Conservation (phyloP, 108 stramenopile species). For the Craspedostauros australis region DNA sequence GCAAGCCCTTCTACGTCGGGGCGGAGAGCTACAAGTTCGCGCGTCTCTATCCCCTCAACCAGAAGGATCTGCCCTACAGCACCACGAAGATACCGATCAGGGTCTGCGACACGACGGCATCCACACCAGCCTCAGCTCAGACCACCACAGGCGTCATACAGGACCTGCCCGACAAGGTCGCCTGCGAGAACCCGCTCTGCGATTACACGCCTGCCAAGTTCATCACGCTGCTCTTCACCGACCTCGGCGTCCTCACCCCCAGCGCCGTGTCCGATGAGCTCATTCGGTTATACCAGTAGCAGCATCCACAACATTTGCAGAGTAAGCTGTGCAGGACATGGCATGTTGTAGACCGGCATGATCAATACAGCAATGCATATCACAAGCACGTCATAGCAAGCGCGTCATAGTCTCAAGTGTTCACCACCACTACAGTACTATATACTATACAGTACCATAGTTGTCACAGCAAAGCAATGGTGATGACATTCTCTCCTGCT, state of each 20-base stretch:
- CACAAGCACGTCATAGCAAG: too few species aligned
- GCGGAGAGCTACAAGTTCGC: slow-evolving; percentile 98
- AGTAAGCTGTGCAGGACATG: too few species aligned
- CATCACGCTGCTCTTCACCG: slow-evolving; percentile 96
- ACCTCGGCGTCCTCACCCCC: slow-evolving; percentile 95
- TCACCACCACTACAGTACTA: too few species aligned
- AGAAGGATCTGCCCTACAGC: slow-evolving; percentile 84
- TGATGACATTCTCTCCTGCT: too few species aligned
- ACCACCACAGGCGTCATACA: neutral
- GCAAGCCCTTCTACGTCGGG: slow-evolving; percentile 97
- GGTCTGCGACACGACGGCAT: slow-evolving; percentile 51
- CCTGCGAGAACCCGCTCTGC: slow-evolving; percentile 62
- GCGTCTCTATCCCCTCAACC: slow-evolving; percentile 90
- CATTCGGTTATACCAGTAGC: slow-evolving; percentile 90
- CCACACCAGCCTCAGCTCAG: neutral
- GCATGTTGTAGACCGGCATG: too few species aligned
- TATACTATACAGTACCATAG: too few species aligned
- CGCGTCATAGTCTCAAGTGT: too few species aligned
- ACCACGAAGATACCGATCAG: slow-evolving; percentile 21
- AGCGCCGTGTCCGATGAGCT: slow-evolving; percentile 97
- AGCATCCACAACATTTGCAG: neutral
- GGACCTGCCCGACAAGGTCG: slow-evolving; percentile 48
- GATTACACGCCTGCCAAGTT: slow-evolving; percentile 97
- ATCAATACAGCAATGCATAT: too few species aligned
- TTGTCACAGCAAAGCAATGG: too few species aligned